A percentile compares a stretch with the other conserved stretches of the same genome.
Conservation (phyloP, 495 filamentous ascomycete species). For the Penicillium taxi region DNA sequence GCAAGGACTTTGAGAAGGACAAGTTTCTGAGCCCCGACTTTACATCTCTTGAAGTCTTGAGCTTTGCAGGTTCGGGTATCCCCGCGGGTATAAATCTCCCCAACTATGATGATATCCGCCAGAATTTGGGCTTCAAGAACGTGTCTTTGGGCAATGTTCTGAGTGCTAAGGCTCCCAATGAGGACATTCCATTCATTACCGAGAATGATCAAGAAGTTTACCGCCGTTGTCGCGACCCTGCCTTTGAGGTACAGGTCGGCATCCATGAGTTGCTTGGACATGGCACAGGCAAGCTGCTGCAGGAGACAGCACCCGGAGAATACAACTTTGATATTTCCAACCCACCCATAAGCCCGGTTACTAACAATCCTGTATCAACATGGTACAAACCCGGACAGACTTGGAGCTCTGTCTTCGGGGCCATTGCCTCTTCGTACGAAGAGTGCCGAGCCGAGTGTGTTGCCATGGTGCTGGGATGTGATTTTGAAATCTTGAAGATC, state of each 20-base stretch:
- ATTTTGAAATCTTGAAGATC: constrained; percentile 79
- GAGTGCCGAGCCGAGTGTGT: constrained; percentile 81
- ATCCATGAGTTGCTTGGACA: constrained; percentile 95
- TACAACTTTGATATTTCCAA: constrained; percentile 81
- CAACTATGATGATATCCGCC: constrained; percentile 92
- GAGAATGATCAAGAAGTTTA: constrained; percentile 68
- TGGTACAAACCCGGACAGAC: constrained; percentile 94
- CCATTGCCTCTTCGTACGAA: constrained; percentile 79
- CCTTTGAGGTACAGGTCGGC: constrained; percentile 93
- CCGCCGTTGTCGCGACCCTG: constrained; percentile 66
- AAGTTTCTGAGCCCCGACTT: constrained; percentile 92
- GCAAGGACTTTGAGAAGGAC: constrained; percentile 85
- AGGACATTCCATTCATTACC: constrained; percentile 81
- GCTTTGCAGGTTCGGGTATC: constrained; percentile 71
- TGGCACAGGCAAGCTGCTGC: constrained; percentile 89
- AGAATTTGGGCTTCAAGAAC: constrained; percentile 96
- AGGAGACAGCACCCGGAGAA: constrained; percentile 70
- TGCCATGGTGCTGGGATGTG: constrained; percentile 85
- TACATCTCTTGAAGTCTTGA: constrained; percentile 72
- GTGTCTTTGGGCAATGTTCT: constrained; percentile 88
- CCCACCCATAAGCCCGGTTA: constrained; percentile 74
- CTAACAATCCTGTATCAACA: constrained; percentile 64
- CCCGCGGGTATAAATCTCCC: constrained; percentile 75
- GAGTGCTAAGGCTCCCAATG: constrained; percentile 79
- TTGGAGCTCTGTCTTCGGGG: constrained; percentile 86